Evolutionary conservation across 495 filamentous ascomycete species (phyloP).

Genomic region (Neurospora pannonica): DNA sequence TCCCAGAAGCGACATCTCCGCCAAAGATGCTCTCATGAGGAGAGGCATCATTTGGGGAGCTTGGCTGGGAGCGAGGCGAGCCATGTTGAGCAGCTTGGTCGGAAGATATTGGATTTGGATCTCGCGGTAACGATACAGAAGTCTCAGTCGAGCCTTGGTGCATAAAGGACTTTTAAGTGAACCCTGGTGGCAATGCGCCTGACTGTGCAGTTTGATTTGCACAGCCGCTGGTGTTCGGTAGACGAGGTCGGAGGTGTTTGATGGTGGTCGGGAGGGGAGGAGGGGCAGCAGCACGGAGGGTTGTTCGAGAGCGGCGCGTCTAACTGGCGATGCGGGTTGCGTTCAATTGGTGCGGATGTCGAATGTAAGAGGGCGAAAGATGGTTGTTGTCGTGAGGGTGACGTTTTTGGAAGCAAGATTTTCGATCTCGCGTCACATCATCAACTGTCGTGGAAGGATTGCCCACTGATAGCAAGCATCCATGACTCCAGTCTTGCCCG

Average conservation of each 20-base stretch:
- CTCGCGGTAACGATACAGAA: conserved; percentile 22
- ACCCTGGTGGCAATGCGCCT: conserved; percentile 23
- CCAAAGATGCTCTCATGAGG: conserved; percentile 16
- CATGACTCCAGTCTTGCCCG: not conserved
- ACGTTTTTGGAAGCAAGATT: conserved; percentile 7
- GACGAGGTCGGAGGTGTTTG: not conserved
- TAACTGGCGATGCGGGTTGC: not conserved
- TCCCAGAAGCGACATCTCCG: conserved; percentile 7
- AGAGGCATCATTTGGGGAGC: conserved; percentile 22
- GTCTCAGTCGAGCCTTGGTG: conserved; percentile 65
- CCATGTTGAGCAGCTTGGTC: conserved; percentile 63
- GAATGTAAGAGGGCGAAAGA: not conserved
- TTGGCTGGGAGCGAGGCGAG: conserved; percentile 44
- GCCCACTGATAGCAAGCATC: not conserved
- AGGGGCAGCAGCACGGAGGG: not conserved
- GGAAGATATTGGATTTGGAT: not conserved
- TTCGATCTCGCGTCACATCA: not conserved
- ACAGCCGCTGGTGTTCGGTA: conserved; percentile 20
- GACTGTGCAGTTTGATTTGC: conserved; percentile 55
- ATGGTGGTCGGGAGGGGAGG: not conserved
- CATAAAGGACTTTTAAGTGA: conserved; percentile 62
- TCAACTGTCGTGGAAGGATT: not conserved
- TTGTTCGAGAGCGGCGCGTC: not conserved
- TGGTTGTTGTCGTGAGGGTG: not conserved
- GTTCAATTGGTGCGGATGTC: not conserved